Conservation (phyloP, 768 basidiomycete genomes). For the Lactifluus subvellereus region DNA sequence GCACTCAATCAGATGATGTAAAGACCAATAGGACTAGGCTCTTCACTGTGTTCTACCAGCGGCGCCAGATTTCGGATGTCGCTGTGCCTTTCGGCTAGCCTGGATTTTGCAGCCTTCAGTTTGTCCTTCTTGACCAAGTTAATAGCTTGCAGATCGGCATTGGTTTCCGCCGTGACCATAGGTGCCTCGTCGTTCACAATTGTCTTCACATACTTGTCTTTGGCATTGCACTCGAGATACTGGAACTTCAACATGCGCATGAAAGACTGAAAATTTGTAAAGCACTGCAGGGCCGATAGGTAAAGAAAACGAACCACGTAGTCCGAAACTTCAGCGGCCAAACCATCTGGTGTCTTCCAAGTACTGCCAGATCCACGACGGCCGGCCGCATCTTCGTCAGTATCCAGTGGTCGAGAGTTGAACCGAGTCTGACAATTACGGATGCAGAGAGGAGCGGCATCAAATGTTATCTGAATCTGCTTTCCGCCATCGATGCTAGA, state of each 20-base stretch:
- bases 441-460: slow-evolving; percentile 19
- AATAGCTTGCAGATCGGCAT: slow-evolving; percentile 50
- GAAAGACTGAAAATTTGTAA: slow-evolving; percentile 45
- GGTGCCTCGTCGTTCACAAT: slow-evolving; percentile 85
- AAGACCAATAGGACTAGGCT: neutral
- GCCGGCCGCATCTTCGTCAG: slow-evolving; percentile 8
- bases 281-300: neutral
- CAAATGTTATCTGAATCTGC: slow-evolving; percentile 16
- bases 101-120: slow-evolving; percentile 59
- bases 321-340: slow-evolving; percentile 44
- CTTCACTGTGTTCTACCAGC: slow-evolving; percentile 59
- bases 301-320: slow-evolving; percentile 47
- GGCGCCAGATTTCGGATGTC: slow-evolving; percentile 61
- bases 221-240: slow-evolving; percentile 86
- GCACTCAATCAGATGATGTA: neutral
- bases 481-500: slow-evolving; percentile 15
- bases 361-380: slow-evolving; percentile 7
- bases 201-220: slow-evolving; percentile 79
- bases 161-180: slow-evolving; percentile 73
- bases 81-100: slow-evolving; percentile 52
- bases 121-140: slow-evolving; percentile 70
- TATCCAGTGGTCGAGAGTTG: slow-evolving; percentile 15
- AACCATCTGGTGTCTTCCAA: slow-evolving; percentile 14
- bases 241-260: slow-evolving; percentile 82
- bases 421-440: slow-evolving; percentile 23